Evolutionary conservation across 2,329 filamentous ascomycete genomes (phyloP), one percentile per base, ranked within the genome.

Genomic region (Talaromyces sp.): DNA sequence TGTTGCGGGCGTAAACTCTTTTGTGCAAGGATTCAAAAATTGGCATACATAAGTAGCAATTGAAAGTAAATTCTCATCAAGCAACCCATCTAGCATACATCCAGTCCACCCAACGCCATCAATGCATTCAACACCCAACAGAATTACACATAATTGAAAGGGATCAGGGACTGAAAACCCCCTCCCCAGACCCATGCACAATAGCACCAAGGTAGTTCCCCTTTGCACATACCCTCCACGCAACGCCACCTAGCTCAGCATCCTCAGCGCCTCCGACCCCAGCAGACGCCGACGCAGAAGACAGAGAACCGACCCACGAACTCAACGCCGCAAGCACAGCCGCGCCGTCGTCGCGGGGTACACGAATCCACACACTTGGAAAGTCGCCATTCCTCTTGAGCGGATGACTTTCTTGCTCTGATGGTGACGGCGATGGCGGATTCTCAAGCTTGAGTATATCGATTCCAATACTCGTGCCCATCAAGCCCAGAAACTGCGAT

Each of bases 401-500:
- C 14, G 37, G 11, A 5, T 28, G 21, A 25, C 12, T 4, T 59
- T 50, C 16, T 14, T 35, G 40, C 16, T 48, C 40, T 59, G 39
- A 5, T 28, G 14, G 2, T 52, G 23, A 16, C 21, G 31, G 4
- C 14, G 33, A n/a, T 1, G 54, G 12, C 21, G 48, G 46, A 39
- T 62, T 63, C 40, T 72, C 70, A 18, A 79, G 67, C 52, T 80
- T 79, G 14, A 81, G 68, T 37, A 82, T 79, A 62, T 82, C 80
- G 57, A 82, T 72, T 2, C 78, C 69, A 42, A 82, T 81, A 14
- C 79, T 72, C 2, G 79, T 78, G 16, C 80, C 80, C 3, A 75
- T 74, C 7, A 81, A 63, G 1, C 80, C 80, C 50, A 82, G 76
- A 67, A 79, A 81, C 68, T 81, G 79, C 21, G 75, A 75, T 1